Base-by-base conservation (phyloP, 306 rosid species). In the Glycyrrhiza uralensis region DNA sequence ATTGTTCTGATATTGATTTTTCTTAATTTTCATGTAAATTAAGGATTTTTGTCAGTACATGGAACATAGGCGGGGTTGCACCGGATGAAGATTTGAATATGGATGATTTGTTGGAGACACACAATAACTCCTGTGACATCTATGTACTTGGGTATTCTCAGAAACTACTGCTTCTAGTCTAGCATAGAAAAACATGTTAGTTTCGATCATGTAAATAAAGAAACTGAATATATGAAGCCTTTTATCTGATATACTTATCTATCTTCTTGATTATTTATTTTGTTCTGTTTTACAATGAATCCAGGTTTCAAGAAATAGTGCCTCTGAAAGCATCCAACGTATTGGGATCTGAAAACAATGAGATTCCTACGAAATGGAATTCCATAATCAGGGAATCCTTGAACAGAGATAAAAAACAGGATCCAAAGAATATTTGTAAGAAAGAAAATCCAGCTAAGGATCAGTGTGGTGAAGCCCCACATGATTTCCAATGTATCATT, bases 51-150 rank as follows among this genome's bases (percentile, higher is more conserved):
- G 92, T 84, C 20, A 86, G 97, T 80, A 90, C 98, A 23, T 93
- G 98, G 98, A 93, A 93, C 83, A 89, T 87, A 1, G 98, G 96
- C 30, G 98, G 97, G 39, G 44, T 85, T 86, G 90, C 91, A 83
- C 97, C 98, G 1, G 68, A 80, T 19, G 81, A 85, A 60, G 90
- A 80, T 71, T 69, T 90, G 80, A 76, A 81, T 7, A 28, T 93
- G 9, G 84, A 83, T 73, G 92, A 85, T 52, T 86, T 88, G 88
- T 67, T 93, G 29, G 93, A 87, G 13, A 82, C 78, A 74, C 12
- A 73, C 64, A 72, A 62, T 55, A 47, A 66, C 14, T 51, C 87
- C n/a, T 90, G 89, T 79, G 96, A 93, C 75, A 87, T 93, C 73
- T 90, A 88, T 79, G 89, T 90, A 58, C 72, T 93, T 19, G 98